phyloP scores from a whole-genome alignment of 352 stramenopile species.

The Globisporangium cederbergense region DNA sequence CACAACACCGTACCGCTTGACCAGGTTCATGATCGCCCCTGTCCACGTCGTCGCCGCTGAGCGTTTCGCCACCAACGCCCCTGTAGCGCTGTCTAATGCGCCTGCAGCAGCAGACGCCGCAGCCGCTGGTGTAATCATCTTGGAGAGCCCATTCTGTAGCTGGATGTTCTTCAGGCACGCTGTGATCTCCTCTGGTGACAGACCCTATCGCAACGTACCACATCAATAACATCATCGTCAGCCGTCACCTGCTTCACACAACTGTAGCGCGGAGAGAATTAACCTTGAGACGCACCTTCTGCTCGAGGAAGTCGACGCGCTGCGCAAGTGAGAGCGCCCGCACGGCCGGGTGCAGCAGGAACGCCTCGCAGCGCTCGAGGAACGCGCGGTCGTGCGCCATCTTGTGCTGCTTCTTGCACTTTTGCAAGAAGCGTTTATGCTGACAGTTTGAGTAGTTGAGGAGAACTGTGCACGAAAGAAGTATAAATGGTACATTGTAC shows the following conservation, averaged over 20 bases:
- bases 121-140: conserved; percentile 23
- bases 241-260: background rate
- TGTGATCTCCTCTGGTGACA: conserved; percentile 67
- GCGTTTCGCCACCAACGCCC: background rate
- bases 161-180: conserved; percentile 54
- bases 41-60: conserved; percentile 14
- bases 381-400: conserved; percentile 35
- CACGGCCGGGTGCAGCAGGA: conserved; percentile 64
- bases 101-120: conserved; percentile 1
- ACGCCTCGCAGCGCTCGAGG: conserved; percentile 60
- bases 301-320: conserved; percentile 71
- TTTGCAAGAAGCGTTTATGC: conserved; percentile 8
- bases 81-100: background rate
- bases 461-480: background rate
- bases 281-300: conserved; percentile 31
- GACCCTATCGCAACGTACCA: conserved; percentile 19
- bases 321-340: conserved; percentile 61
- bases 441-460: conserved; percentile 3
- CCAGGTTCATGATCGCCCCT: conserved; percentile 18
- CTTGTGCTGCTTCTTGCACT: background rate
- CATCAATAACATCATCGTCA: background rate
- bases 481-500: background rate
- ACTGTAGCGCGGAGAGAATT: background rate
- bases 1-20: conserved; percentile 31
- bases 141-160: conserved; percentile 50